Evolutionary conservation across 2,329 filamentous ascomycete genomes (phyloP).

Genomic region (Fusarium poae): DNA sequence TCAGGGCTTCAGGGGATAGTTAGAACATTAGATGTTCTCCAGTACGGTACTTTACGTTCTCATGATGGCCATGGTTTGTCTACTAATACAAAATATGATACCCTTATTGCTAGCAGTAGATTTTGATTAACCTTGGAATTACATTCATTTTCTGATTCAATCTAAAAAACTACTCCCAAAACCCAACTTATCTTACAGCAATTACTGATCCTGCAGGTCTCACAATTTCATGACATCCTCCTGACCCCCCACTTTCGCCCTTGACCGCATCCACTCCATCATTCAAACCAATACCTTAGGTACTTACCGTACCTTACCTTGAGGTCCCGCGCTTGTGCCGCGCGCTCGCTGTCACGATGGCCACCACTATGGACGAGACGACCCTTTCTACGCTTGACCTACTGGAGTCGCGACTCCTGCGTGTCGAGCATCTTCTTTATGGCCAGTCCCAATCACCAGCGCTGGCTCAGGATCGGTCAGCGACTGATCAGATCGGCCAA

Average conservation of each 20-base stretch:
- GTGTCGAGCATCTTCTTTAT: slow-evolving; percentile 70
- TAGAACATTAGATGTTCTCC: slow-evolving; percentile 2
- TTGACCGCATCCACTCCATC: slow-evolving; percentile 40
- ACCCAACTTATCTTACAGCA: slow-evolving; percentile 14
- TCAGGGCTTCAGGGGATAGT: slow-evolving; percentile 31
- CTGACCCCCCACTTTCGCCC: slow-evolving; percentile 46
- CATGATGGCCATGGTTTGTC: slow-evolving; percentile 11
- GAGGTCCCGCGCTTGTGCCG: slow-evolving; percentile 33
- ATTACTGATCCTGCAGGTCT: slow-evolving; percentile 38
- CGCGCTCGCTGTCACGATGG: slow-evolving; percentile 48
- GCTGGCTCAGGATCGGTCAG: slow-evolving; percentile 56
- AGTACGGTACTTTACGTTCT: neutral
- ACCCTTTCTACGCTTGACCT: slow-evolving; percentile 68
- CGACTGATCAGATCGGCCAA: slow-evolving; percentile 60
- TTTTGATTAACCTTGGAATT: fast-evolving
- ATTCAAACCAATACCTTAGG: slow-evolving; percentile 27
- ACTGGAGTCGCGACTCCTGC: slow-evolving; percentile 69
- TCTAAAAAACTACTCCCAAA: neutral
- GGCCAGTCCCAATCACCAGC: slow-evolving; percentile 57
- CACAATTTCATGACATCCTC: slow-evolving; percentile 45
- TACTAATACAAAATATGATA: neutral
- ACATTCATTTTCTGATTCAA: neutral
- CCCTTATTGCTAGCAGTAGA: too few relatives aligned
- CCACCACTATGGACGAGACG: slow-evolving; percentile 62
- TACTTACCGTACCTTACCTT: slow-evolving; percentile 27